These are phyloP conservation scores for Phycomyces blakesleeanus DNA, from an alignment of 192 early-diverging fungal genomes.

Conservation along the genomic window DNA sequence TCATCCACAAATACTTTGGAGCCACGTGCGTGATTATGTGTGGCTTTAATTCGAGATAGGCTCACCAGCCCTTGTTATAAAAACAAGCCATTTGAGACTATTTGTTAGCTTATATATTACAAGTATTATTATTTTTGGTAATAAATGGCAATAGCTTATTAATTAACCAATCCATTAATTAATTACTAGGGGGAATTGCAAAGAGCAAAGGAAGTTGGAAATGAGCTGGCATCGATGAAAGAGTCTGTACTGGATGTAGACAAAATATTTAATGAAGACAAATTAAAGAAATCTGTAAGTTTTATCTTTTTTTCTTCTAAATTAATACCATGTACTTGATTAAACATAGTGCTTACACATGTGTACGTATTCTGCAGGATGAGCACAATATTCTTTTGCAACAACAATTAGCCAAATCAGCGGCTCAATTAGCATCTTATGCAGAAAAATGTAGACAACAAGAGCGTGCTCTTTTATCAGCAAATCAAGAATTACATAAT, in stretches of 20 bases:
- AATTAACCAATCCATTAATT: neutral
- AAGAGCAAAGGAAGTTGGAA: constrained; percentile 17
- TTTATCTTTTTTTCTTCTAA: neutral
- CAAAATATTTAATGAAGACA: constrained; percentile 13
- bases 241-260: constrained; percentile 19
- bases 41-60: too few species aligned
- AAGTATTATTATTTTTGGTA: too few species aligned
- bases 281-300: constrained; percentile 20
- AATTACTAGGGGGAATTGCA: constrained; percentile 17
- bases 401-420: constrained; percentile 9
- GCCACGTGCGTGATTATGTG: too few species aligned
- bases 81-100: too few species aligned
- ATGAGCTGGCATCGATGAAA: constrained; percentile 21
- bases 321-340: too few species aligned
- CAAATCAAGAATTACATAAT: constrained; percentile 13
- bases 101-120: too few species aligned
- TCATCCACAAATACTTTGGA: too few species aligned
- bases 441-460: constrained; percentile 23
- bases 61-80: too few species aligned
- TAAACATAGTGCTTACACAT: too few species aligned
- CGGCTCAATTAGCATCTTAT: constrained; percentile 12
- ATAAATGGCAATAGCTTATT: neutral
- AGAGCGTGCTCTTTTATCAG: constrained; percentile 20
- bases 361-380: constrained; percentile 6
- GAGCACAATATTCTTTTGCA: constrained; percentile 2